Evolutionary conservation across 202 grass and related monocot species (phyloP).

Genomic region (Setaria italica): DNA sequence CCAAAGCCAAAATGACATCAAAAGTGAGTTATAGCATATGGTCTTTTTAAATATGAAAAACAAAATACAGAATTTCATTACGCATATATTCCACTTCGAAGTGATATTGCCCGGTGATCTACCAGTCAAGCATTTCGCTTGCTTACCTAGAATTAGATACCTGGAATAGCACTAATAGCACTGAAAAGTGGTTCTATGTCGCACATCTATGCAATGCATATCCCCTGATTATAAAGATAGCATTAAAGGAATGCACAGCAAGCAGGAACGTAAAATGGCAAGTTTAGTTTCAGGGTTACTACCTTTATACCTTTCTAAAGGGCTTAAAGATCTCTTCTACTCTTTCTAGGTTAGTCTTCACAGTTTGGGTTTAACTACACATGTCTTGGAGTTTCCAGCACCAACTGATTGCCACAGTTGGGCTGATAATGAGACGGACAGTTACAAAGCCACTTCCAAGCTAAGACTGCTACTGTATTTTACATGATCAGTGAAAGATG

Average conservation of each 20-base stretch:
- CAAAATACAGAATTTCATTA: background rate
- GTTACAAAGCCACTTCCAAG: background rate
- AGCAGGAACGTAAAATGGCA: background rate
- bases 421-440: background rate
- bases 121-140: background rate
- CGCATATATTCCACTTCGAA: background rate
- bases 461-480: background rate
- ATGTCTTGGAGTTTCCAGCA: slow-evolving; percentile 9
- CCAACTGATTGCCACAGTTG: background rate
- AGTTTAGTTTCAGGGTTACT: background rate
- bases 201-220: background rate
- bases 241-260: background rate
- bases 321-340: background rate
- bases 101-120: background rate
- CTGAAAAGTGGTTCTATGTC: background rate
- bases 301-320: background rate
- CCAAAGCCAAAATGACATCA: slow-evolving; percentile 17
- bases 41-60: background rate
- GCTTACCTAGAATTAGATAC: background rate
- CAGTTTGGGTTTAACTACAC: slow-evolving; percentile 14
- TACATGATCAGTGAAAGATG: slow-evolving; percentile 27
- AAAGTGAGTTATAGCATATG: background rate
- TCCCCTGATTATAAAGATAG: background rate
- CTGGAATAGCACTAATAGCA: background rate
- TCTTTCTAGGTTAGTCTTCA: slow-evolving; percentile 18